phyloP scores from a whole-genome alignment of 257 asterid species.

The Fraxinus cuspidata region DNA sequence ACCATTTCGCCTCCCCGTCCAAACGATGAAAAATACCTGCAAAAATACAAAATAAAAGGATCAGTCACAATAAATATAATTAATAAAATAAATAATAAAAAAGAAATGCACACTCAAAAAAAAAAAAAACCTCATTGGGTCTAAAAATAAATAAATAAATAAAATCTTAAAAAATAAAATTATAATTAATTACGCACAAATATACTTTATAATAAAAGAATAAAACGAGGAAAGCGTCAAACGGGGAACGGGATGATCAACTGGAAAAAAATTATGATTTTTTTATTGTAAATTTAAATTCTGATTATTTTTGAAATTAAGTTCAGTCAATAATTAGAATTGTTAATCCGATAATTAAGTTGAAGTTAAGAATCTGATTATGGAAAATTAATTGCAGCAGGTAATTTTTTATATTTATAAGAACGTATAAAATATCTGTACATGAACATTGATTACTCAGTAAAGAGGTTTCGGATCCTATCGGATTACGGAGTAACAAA shows the following conservation, averaged over 20 bases:
- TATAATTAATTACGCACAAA: not conserved
- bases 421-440: not conserved
- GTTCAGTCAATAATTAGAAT: not conserved
- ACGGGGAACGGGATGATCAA: not conserved
- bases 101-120: not conserved
- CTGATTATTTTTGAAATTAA: not conserved
- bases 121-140: too few species aligned
- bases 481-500: conserved; percentile 32
- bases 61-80: not conserved
- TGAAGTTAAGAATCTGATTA: not conserved
- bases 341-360: not conserved
- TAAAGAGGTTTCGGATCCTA: conserved; percentile 20
- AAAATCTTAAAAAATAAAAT: not conserved
- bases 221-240: not conserved
- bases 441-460: not conserved
- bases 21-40: not conserved
- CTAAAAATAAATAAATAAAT: too few species aligned
- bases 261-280: too few species aligned
- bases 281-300: too few species aligned
- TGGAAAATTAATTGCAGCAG: not conserved
- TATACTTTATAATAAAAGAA: not conserved
- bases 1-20: not conserved
- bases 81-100: too few species aligned
- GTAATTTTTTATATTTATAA: not conserved
- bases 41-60: not conserved